Evolutionary conservation across 208 protist genomes (phyloP).

Genomic region (Acanthamoeba healyi): DNA sequence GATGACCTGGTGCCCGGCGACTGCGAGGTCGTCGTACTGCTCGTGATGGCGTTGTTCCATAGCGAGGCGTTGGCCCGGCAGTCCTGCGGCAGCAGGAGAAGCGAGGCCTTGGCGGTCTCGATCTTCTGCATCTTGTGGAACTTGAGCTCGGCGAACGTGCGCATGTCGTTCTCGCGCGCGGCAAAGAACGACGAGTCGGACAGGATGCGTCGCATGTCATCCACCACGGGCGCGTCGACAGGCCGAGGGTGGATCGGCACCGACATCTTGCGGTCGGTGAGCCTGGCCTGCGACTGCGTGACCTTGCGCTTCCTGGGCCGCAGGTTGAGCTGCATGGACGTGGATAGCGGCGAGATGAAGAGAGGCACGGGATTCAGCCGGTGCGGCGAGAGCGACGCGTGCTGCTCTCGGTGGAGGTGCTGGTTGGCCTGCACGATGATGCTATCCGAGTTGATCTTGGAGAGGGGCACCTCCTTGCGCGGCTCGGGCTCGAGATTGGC

Average conservation of each 20-base stretch:
- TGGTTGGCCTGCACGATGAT: conserved; percentile 21
- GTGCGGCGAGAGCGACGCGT: neutral
- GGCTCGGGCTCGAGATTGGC: too few species aligned
- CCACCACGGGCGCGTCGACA: neutral
- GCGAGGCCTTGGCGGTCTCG: conserved; percentile 17
- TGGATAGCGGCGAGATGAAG: neutral
- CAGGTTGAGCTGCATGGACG: neutral
- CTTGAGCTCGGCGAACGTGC: conserved; percentile 6
- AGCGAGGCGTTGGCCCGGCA: neutral
- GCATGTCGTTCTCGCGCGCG: conserved; percentile 20
- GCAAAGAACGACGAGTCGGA: conserved; percentile 64
- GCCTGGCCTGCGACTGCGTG: neutral
- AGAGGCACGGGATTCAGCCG: neutral
- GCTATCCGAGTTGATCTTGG: conserved; percentile 13
- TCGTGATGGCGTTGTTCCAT: neutral
- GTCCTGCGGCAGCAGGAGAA: conserved; percentile 6
- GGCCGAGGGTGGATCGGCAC: neutral
- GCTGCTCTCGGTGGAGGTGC: conserved; percentile 5
- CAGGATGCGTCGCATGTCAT: neutral
- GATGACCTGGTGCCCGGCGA: too few species aligned
- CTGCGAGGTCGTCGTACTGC: too few species aligned
- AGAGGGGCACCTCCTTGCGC: neutral
- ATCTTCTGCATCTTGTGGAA: conserved; percentile 65
- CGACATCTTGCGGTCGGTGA: neutral
- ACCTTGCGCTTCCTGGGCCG: too few species aligned